phyloP scores from a whole-genome alignment of 208 protist species.

The Acanthamoeba culbertsoni region DNA sequence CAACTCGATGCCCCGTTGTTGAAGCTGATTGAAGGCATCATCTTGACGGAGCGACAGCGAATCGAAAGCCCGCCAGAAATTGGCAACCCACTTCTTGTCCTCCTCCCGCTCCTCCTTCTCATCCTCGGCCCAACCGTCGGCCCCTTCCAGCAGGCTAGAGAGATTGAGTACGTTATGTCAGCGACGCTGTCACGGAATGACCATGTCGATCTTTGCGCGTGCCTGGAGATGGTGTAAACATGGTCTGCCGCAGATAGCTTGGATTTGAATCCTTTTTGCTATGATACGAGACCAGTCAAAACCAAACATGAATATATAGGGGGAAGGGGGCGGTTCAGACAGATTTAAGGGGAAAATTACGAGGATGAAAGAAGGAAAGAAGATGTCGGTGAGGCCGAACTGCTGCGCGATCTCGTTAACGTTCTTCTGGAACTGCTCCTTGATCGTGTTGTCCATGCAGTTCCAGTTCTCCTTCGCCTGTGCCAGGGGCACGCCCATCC shows the following conservation, averaged over 20 bases:
- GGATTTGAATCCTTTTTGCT: constrained; percentile 59
- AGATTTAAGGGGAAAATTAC: no score
- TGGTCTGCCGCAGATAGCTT: constrained; percentile 68
- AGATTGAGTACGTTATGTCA: no score
- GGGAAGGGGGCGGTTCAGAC: neutral
- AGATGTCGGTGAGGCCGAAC: constrained; percentile 64
- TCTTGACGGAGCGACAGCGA: constrained; percentile 36
- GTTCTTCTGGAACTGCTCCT: constrained; percentile 41
- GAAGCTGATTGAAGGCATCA: neutral
- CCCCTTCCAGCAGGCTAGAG: neutral
- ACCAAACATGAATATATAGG: neutral
- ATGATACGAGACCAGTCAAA: neutral
- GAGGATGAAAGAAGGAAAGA: constrained; percentile 59
- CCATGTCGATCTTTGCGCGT: neutral
- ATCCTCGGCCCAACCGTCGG: constrained; percentile 1
- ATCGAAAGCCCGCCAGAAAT: constrained; percentile 62
- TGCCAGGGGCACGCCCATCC: constrained; percentile 67
- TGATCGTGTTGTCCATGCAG: constrained; percentile 56
- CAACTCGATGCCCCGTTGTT: constrained; percentile 41
- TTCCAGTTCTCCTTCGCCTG: constrained; percentile 63
- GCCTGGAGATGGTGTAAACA: constrained; percentile 46
- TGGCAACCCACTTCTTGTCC: constrained; percentile 9
- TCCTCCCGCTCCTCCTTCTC: neutral
- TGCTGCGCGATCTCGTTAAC: neutral
- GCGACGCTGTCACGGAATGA: neutral